Evolutionary conservation across 1,284 basidiomycete species (phyloP).

Genomic region (Hymenochaete sp.): DNA sequence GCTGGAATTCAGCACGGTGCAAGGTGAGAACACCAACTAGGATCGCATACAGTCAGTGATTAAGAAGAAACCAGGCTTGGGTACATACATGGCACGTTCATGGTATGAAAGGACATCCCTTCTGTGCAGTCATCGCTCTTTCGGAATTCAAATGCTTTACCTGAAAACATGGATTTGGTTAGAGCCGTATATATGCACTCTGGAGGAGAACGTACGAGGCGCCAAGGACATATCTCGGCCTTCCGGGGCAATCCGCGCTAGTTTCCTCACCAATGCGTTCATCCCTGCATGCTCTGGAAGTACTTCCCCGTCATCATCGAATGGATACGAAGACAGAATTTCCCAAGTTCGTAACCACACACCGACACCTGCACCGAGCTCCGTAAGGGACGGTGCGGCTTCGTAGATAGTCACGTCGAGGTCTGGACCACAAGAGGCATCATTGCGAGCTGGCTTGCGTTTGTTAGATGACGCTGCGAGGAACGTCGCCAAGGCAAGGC

Average conservation of each 20-base stretch:
- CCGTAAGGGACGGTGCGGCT: slow-evolving; percentile 36
- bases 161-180: neutral
- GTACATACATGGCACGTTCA: slow-evolving; percentile 12
- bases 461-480: slow-evolving; percentile 22
- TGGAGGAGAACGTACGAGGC: slow-evolving; percentile 2
- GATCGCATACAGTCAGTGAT: neutral
- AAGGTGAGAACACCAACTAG: slow-evolving; percentile 15
- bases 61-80: neutral
- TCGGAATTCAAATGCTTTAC: slow-evolving; percentile 14
- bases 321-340: slow-evolving; percentile 25
- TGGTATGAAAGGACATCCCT: slow-evolving; percentile 13
- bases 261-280: too few species aligned
- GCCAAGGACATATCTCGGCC: slow-evolving; percentile 7
- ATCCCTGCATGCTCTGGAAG: slow-evolving; percentile 1
- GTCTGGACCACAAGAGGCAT: slow-evolving; percentile 26
- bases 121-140: slow-evolving; percentile 5
- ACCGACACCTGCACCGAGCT: slow-evolving; percentile 44
- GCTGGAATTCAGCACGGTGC: slow-evolving; percentile 17
- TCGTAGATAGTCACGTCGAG: slow-evolving; percentile 40
- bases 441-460: neutral
- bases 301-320: slow-evolving; percentile 7
- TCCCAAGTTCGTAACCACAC: slow-evolving; percentile 38
- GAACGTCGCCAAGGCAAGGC: slow-evolving; percentile 36
- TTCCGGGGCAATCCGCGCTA: slow-evolving; percentile 8
- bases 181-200: neutral